Evolutionary conservation across 805 yeast genomes (phyloP), one percentile per base, ranked within the genome.

Genomic region (Lipomyces chichibuensis): DNA sequence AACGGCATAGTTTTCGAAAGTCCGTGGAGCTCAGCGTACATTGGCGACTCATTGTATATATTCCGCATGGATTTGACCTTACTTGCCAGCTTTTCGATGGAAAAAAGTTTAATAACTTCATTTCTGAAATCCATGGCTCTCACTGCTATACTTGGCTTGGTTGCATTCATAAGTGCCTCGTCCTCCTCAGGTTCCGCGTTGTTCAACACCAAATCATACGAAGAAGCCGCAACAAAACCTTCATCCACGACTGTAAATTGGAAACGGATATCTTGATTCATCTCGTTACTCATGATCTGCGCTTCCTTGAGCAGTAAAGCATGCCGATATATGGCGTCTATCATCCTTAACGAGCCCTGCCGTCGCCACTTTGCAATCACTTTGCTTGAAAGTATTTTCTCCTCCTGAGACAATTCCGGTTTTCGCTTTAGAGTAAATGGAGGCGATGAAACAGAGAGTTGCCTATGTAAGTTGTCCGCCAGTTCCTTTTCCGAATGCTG

Each of bases 241-340:
- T 65, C 66, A 51, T 67, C 72, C 3, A 69, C 64, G 35, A 69
- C 32, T 20, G 68, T 64, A 33, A 60, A 69, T 52, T 69, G 55
- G 75, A 77, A 74, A 78, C 80, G 63, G 60, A 68, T 62, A 71
- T 75, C 60, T 65, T 73, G 59, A 75, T 78, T 74, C 73, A 76
- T 67, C 66, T 72, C 67, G 69, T 77, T 62, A 69, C 77, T 58
- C 81, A 81, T 60, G 72, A 78, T 74, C 76, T 80, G 65, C 77
- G 81, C 63, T 71, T 69, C 68, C 58, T 64, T 67, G 43, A 69
- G 64, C 9, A 68, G 62, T 25, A 60, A 23, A 5, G 72, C 64
- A 29, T 63, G 39, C n/a, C 67, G 59, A 56, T 58, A 67, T 13
- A 67, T 55, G 29, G 66, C 62, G 25, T 67, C 69, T 4, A 62